phyloP scores from a whole-genome alignment of 805 yeast species.

The Teunomyces gatunensis region DNA sequence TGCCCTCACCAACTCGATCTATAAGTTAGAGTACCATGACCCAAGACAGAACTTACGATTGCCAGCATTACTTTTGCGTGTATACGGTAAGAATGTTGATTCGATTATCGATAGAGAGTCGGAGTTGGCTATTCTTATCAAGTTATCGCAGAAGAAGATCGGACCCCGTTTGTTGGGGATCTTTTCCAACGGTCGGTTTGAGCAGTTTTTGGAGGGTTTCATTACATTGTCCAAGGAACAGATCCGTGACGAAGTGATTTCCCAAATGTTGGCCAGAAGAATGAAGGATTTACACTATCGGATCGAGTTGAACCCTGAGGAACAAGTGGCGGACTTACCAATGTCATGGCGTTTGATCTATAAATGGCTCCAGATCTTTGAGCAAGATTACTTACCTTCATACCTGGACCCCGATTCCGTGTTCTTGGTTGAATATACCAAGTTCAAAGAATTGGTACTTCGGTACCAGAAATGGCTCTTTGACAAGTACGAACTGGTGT shows the following conservation, averaged over 20 bases:
- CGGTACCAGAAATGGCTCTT: constrained; percentile 65
- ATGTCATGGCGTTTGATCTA: constrained; percentile 64
- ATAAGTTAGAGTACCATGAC: constrained; percentile 60
- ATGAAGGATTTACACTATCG: constrained; percentile 93
- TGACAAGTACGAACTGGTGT: constrained; percentile 45
- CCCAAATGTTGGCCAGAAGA: constrained; percentile 87
- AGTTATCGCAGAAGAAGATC: constrained; percentile 72
- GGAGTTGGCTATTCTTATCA: constrained; percentile 70
- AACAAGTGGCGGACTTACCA: constrained; percentile 56
- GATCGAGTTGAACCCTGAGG: constrained; percentile 59
- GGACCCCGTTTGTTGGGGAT: constrained; percentile 91
- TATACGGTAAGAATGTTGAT: constrained; percentile 87
- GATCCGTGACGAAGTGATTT: constrained; percentile 70
- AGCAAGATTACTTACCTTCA: constrained; percentile 41
- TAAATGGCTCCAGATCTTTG: constrained; percentile 62
- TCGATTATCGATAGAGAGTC: constrained; percentile 80
- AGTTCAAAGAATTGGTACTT: constrained; percentile 48
- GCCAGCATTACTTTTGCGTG: constrained; percentile 68
- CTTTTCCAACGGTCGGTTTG: constrained; percentile 89
- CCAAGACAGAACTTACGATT: constrained; percentile 31
- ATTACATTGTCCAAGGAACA: constrained; percentile 70
- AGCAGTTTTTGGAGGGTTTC: constrained; percentile 86
- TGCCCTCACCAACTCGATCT: constrained; percentile 90
- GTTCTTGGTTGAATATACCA: constrained; percentile 46
- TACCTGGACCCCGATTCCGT: constrained; percentile 33